Evolutionary conservation across 2,329 filamentous ascomycete species (phyloP), one percentile per base, ranked within the genome.

Genomic region (Remersonia thermophila): DNA sequence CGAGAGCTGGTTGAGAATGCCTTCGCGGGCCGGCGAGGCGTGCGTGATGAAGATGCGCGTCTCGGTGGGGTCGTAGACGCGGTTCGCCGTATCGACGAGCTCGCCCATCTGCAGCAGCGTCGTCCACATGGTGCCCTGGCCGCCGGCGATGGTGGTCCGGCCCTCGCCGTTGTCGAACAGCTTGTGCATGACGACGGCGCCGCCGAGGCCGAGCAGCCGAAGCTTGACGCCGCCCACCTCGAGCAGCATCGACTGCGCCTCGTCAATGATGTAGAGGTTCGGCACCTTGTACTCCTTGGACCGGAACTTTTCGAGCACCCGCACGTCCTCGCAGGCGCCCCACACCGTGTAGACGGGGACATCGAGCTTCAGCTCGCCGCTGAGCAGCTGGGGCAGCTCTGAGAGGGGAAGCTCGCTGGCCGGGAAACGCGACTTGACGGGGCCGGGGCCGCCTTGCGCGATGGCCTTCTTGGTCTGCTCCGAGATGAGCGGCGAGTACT

Each of bases 121-220:
- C 7, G 91, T 98, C 91, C 91, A 98, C 91, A 98, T 98, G 31
- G 91, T 98, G 43, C 91, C 91, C 60, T 98, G 91, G 14, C 91
- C 91, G 56, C 91, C 91, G 15, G 91, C 91, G 60, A 98, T 98
- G 2, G 93, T 98, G 34, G 91, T 98, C 60, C 89, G 80, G 42
- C 91, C 91, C 56, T 98, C 91, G 37, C 91, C 91, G 49, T 98
- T 98, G 60, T 98, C 91, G 54, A 98, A 98, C 13, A 98, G 75
- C 70, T 98, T 98, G 71, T 98, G 91, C 86, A 98, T 98, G 41
- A 98, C 91, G 4, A 98, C 89, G 6, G 91, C 91, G 51, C 91
- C 91, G 47, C 91, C 91, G 25, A 98, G 71, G 44, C 91, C 91
- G 20, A 98, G 74, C 33, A 98, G 72, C 52, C 91, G 83, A 46